Percentiles rank a stretch among this genome's conserved stretches.
phyloP scores from a whole-genome alignment of 148 eudicot genomes.

The Rhododendron simsii region DNA sequence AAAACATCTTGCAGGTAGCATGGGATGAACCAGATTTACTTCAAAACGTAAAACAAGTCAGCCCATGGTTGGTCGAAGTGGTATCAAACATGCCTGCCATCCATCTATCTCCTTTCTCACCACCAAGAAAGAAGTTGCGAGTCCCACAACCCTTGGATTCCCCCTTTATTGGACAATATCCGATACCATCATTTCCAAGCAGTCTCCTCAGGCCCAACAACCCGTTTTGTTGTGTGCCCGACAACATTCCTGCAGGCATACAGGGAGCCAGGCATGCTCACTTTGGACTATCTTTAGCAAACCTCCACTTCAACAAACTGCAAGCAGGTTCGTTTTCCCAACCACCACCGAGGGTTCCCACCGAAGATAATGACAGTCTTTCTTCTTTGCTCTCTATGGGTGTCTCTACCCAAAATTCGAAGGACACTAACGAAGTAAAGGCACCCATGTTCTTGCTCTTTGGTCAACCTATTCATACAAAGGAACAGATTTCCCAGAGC shows the following conservation, averaged over 20 bases:
- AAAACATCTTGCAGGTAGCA: conserved; percentile 34
- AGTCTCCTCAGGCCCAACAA: conserved; percentile 42
- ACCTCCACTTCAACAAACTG: conserved; percentile 33
- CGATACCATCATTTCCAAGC: conserved; percentile 26
- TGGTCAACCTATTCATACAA: conserved; percentile 80
- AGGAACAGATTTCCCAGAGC: conserved; percentile 65
- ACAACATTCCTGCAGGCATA: conserved; percentile 53
- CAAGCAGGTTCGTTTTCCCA: conserved; percentile 32
- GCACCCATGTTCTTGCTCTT: conserved; percentile 55
- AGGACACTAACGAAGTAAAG: conserved; percentile 21
- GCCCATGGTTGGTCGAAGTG: conserved; percentile 68
- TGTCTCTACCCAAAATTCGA: conserved; percentile 20
- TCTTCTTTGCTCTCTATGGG: conserved; percentile 59
- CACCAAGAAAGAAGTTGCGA: conserved; percentile 62
- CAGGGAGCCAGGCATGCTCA: conserved; percentile 90
- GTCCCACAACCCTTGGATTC: conserved; percentile 49
- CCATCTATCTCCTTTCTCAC: conserved; percentile 48
- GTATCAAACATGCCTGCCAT: conserved; percentile 50
- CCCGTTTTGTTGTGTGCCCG: conserved; percentile 31
- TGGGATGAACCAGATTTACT: conserved; percentile 79
- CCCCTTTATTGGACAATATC: conserved; percentile 33
- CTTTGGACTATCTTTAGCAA: conserved; percentile 27
- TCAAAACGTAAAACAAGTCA: conserved; percentile 59
- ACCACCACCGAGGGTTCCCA: conserved; percentile 19
- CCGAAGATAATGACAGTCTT: conserved; percentile 17